Conservation (phyloP, 164 flowering plant species). For the Litsea cubeba region DNA sequence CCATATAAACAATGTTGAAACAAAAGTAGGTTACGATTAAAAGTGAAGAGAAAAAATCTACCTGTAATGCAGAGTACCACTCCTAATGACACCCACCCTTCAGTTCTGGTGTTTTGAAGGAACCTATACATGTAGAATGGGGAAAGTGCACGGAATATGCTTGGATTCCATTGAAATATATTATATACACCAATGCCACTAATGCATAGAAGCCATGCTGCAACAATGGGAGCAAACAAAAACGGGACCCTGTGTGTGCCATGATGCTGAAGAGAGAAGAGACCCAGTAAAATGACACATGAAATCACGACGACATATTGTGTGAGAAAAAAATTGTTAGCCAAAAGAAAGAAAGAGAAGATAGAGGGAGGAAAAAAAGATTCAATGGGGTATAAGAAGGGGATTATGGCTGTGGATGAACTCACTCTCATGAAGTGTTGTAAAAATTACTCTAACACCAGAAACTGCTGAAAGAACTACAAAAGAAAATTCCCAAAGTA, state of each 20-base stretch:
- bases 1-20: background rate
- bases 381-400: too few species aligned
- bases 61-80: slow-evolving; percentile 73
- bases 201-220: slow-evolving; percentile 61
- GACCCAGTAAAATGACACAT: slow-evolving; percentile 49
- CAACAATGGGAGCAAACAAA: slow-evolving; percentile 66
- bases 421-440: slow-evolving; percentile 56
- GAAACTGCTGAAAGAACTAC: slow-evolving; percentile 77
- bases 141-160: slow-evolving; percentile 50
- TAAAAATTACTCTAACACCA: slow-evolving; percentile 40
- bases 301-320: slow-evolving; percentile 49
- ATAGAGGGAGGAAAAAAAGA: too few species aligned
- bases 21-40: background rate
- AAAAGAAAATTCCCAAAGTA: slow-evolving; percentile 4
- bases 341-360: background rate
- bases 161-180: slow-evolving; percentile 60
- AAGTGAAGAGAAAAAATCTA: slow-evolving; percentile 5
- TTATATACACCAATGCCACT: slow-evolving; percentile 64
- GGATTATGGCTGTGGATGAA: slow-evolving; percentile 1
- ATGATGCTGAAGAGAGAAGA: slow-evolving; percentile 63
- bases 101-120: slow-evolving; percentile 43
- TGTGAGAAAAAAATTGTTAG: slow-evolving; percentile 19
- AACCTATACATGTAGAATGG: slow-evolving; percentile 60
- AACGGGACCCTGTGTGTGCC: slow-evolving; percentile 70
- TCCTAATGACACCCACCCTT: slow-evolving; percentile 76